Evolutionary conservation across 2,329 filamentous ascomycete species (phyloP).

Genomic region (Beauveria varroae): DNA sequence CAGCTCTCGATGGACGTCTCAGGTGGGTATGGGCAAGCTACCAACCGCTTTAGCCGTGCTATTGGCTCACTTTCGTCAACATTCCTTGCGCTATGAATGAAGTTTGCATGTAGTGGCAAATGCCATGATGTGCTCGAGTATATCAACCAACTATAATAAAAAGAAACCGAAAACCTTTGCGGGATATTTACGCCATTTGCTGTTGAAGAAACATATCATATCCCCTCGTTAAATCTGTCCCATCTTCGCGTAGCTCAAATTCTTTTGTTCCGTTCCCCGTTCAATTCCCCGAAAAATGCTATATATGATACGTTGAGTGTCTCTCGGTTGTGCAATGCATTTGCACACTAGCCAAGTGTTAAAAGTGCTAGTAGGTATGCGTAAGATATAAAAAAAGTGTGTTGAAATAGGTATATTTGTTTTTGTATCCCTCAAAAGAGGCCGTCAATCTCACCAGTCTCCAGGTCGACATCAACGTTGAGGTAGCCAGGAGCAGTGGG

Average conservation of each 20-base stretch:
- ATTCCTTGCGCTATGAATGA: background rate
- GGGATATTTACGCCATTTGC: conserved; percentile 9
- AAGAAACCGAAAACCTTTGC: background rate
- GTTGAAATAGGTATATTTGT: background rate
- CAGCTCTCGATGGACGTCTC: no score
- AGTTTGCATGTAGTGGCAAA: background rate
- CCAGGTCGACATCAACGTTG: conserved; percentile 77
- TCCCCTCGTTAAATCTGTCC: background rate
- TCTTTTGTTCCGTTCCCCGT: background rate
- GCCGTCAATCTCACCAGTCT: conserved; percentile 81
- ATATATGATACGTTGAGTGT: conserved; percentile 1
- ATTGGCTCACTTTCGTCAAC: background rate
- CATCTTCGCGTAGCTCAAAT: background rate
- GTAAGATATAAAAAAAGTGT: background rate
- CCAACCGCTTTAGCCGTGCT: no score
- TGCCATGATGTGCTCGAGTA: background rate
- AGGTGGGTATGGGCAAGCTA: no score
- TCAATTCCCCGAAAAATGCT: background rate
- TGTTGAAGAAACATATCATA: conserved; percentile 8
- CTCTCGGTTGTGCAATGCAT: background rate
- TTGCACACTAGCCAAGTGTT: background rate
- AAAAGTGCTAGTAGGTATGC: background rate
- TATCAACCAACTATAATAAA: background rate
- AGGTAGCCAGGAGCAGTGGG: conserved; percentile 93
- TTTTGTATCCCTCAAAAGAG: conserved; percentile 32